Evolutionary conservation across 192 early-diverging fungal genomes (phyloP).

Genomic region (Rhizophagus sp.): DNA sequence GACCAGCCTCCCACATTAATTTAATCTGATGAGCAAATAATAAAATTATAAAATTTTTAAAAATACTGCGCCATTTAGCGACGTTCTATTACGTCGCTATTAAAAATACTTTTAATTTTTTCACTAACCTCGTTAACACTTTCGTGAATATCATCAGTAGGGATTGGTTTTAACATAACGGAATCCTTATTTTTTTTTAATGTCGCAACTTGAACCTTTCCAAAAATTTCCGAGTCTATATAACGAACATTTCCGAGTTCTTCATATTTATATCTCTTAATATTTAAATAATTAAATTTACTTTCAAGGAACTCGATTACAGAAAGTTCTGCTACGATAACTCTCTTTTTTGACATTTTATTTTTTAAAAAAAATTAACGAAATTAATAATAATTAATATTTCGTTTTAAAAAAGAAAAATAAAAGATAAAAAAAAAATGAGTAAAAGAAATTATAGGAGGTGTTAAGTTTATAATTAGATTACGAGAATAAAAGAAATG

Average conservation of each 20-base stretch:
- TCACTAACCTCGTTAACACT: neutral
- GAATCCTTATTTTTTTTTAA: neutral
- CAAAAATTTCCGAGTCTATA: neutral
- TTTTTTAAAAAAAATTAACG: no score
- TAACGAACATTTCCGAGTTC: neutral
- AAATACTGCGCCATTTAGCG: neutral
- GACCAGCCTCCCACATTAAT: neutral
- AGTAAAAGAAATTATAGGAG: no score
- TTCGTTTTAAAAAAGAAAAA: no score
- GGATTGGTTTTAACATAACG: neutral
- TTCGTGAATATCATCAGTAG: neutral
- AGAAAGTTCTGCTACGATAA: neutral
- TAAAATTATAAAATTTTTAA: neutral
- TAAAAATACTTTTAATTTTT: no score
- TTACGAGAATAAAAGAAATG: no score
- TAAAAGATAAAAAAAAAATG: no score
- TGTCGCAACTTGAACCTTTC: neutral
- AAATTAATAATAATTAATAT: no score
- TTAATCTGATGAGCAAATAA: neutral
- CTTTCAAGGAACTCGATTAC: neutral
- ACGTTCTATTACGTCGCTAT: no score
- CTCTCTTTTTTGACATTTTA: neutral
- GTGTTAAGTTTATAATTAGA: no score
- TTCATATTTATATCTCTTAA: neutral
- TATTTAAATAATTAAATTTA: neutral